Evolutionary conservation across 1,284 basidiomycete species (phyloP), one percentile per base, ranked within the genome.

Genomic region (Rhodotorula sp.): DNA sequence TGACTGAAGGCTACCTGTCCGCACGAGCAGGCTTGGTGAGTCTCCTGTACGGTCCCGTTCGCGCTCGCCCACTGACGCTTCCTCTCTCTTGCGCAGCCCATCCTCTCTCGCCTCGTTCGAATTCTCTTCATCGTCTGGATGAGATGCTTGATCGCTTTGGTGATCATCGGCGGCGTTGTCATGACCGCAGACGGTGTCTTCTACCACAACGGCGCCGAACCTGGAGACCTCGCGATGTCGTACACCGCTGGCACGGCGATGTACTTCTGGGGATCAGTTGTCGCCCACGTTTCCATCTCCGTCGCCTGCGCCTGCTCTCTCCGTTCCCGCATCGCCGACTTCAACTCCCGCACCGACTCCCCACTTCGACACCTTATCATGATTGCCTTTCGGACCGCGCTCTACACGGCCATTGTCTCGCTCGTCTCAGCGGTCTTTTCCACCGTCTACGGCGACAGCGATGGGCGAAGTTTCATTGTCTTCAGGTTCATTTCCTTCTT

Each of bases 341-440:
- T 70, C 58, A 70, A 70, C 57, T 10, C 24, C 2, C 40, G 40
- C 18, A 70, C 68, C 20, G 68, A 70, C 30, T 40, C 28, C 2
- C 20, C 60, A 2, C 51, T 70, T 2, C 59, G 63, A 9, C 40
- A 30, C 22, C 46, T 69, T 2, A 59, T 63, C 28, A 2, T 60
- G 16, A 52, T 65, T 5, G 68, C 46, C 11, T 11, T 65, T 1
- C 44, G 63, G 4, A 65, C 68, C 24, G 68, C 68, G 11, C 7
- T 59, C 0, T 69, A 62, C 64, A 69, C 68, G 4, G 47, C 68
- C 11, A 28, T 69, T 22, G 48, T 68, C 24, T 64, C 58, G 13
- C 3, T 58, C n/a, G 26, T 58, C 7, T 55, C 59, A 4, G 66
- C 64, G 2, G 9, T 62, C 20, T 34, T 62, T 15, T 30, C 30